Base-by-base conservation (phyloP, 192 early-diverging fungal species). In the Coemansia sp. region DNA sequence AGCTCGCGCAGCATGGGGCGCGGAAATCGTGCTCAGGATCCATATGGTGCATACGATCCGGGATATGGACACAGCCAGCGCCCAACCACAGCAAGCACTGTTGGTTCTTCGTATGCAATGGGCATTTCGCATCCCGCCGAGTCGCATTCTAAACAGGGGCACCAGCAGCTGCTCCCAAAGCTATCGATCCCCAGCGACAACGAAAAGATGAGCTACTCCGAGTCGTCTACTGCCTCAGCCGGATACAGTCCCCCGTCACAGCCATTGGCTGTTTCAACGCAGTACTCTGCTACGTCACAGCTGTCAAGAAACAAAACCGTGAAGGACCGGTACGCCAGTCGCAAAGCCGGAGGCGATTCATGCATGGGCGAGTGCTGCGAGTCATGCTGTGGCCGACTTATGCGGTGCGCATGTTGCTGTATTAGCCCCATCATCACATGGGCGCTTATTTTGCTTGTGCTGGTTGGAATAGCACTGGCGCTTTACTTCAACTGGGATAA, bases 401-500 rank as follows among this genome's bases (percentile, higher is more conserved):
- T 76, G 69, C 64, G 69, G 22, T 77, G 75, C 57, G 30, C 75
- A 1, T 83, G 80, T 51, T 73, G 80, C 52, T 77, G 80, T 63
- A 33, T 75, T 48, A 56, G 69, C 30, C 80, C 80, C 16, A 66
- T 77, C 3, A 50, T 83, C 34, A 60, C 69, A 5, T 68, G 71
- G 56, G 58, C 68, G 17, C 55, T 83, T 25, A 38, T 68, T 4
- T 12, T 77, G 20, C 42, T 71, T 16, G 72, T 72, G 11, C 63
- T 74, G 5, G 72, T 76, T 22, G 80, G 80, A 2, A 67, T 68
- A 33, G 80, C 75, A 1, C 62, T 83, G 49, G 80, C 68, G 7
- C 68, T 83, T n/a, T 83, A 83, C 61, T 83, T 83, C 33, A 83
- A 83, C 72, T 77, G 80, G 75, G 56, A 58, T 63, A 73, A 68